Percentiles rank a stretch among this genome's conserved stretches.
phyloP scores from a whole-genome alignment of 2,329 filamentous ascomycete species.

The Passalora sequoiae region DNA sequence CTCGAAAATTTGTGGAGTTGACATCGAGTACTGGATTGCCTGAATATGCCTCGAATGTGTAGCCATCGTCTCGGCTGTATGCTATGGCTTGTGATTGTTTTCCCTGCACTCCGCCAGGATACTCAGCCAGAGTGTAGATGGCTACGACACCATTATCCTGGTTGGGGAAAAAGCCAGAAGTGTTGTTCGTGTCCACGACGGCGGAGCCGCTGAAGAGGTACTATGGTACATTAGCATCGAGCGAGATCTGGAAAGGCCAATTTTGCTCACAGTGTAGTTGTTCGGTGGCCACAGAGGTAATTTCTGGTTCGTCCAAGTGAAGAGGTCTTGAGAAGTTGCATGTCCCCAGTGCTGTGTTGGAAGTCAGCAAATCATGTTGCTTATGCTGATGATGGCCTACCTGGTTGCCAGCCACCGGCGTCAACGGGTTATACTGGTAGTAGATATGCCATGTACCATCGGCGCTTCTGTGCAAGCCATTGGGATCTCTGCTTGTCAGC shows the following conservation, averaged over 20 bases:
- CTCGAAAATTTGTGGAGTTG: conserved; percentile 55
- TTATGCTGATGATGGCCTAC: too few species aligned
- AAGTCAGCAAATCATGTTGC: conserved; percentile 3
- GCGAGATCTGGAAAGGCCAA: too few species aligned
- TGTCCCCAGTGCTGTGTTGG: conserved; percentile 59
- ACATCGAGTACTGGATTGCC: conserved; percentile 57
- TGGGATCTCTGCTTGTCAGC: conserved; percentile 52
- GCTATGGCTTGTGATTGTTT: conserved; percentile 56
- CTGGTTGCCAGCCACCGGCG: conserved; percentile 36
- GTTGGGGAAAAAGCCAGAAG: conserved; percentile 59
- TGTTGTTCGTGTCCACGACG: conserved; percentile 60
- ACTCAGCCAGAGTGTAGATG: conserved; percentile 48
- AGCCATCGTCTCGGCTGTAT: conserved; percentile 58
- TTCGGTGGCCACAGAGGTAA: conserved; percentile 57
- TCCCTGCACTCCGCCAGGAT: conserved; percentile 29
- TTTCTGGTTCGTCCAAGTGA: conserved; percentile 60
- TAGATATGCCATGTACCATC: conserved; percentile 59
- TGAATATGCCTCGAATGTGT: conserved; percentile 56
- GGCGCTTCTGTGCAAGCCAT: conserved; percentile 57
- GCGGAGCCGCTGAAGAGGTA: conserved; percentile 52
- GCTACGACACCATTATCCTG: conserved; percentile 60
- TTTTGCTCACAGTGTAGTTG: conserved; percentile 39
- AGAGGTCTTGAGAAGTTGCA: conserved; percentile 57
- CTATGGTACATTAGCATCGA: conserved; percentile 3
- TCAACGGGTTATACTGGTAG: conserved; percentile 57